Percentiles rank a stretch among this genome's conserved stretches.
phyloP scores from a whole-genome alignment of 495 filamentous ascomycete species.

The Evansstolkia leycettana region DNA sequence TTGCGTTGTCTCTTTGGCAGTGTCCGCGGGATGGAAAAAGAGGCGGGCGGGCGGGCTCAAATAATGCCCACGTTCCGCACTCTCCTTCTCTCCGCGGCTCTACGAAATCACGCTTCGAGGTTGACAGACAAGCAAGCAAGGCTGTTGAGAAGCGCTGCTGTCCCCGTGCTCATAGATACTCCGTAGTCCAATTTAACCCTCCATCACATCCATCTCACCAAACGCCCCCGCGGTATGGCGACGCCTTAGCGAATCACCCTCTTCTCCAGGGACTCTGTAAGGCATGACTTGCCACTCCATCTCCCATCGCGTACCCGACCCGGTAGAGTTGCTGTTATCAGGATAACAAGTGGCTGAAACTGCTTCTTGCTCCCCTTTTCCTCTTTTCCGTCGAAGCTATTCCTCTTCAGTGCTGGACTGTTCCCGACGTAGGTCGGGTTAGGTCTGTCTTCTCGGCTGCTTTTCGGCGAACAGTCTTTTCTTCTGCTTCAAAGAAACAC shows the following conservation, averaged over 20 bases:
- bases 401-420: not conserved
- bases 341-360: not conserved
- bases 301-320: not conserved
- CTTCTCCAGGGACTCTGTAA: not conserved
- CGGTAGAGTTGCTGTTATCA: too few relatives aligned
- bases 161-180: not conserved
- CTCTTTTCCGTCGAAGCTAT: not conserved
- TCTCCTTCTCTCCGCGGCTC: not conserved
- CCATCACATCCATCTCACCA: not conserved
- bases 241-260: not conserved
- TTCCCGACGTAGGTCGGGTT: too few relatives aligned
- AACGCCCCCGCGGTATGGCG: not conserved
- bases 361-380: not conserved
- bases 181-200: not conserved
- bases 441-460: too few relatives aligned
- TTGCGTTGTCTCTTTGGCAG: too few relatives aligned
- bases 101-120: not conserved
- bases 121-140: not conserved
- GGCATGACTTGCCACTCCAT: not conserved
- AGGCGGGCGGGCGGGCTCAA: not conserved
- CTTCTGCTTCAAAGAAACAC: not conserved
- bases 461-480: not conserved
- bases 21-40: not conserved
- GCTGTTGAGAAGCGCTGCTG: not conserved
- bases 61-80: not conserved